phyloP scores from a whole-genome alignment of 2,329 filamentous ascomycete genomes.

The Cytospora leucostoma region DNA sequence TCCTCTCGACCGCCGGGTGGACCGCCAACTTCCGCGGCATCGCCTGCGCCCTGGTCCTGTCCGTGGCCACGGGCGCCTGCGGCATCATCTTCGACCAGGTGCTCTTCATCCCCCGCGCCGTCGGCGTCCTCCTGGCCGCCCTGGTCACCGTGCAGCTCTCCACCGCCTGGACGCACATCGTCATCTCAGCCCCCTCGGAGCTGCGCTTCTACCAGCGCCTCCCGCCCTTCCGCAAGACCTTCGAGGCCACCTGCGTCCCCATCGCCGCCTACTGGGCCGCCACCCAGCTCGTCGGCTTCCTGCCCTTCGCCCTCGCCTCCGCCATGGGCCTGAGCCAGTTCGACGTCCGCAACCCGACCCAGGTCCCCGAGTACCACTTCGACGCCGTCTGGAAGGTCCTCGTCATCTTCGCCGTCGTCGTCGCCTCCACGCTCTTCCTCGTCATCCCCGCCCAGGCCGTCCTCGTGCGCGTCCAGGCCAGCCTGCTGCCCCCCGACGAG shows the following conservation, averaged over 20 bases:
- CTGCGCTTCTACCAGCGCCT: conserved; percentile 70
- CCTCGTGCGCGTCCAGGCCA: conserved; percentile 82
- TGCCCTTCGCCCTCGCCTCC: conserved; percentile 51
- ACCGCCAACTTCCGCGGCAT: conserved; percentile 71
- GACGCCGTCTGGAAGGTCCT: conserved; percentile 49
- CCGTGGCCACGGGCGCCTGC: conserved; percentile 40
- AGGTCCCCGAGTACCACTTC: conserved; percentile 41
- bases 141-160: conserved; percentile 67
- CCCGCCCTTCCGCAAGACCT: conserved; percentile 62
- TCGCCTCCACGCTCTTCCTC: conserved; percentile 60
- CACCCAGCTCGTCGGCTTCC: conserved; percentile 49
- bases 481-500: conserved; percentile 77
- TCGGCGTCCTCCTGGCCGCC: conserved; percentile 59
- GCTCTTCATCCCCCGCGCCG: conserved; percentile 42
- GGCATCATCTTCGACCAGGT: conserved; percentile 47
- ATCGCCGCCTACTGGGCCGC: conserved; percentile 64
- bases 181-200: conserved; percentile 70
- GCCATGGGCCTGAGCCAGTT: conserved; percentile 50
- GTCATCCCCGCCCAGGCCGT: conserved; percentile 76
- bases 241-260: conserved; percentile 69
- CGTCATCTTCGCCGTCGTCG: conserved; percentile 46
- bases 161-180: conserved; percentile 81
- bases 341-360: conserved; percentile 40
- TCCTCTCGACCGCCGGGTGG: conserved; percentile 65
- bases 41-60: conserved; percentile 47